Base-by-base conservation (phyloP, 495 filamentous ascomycete genomes). In the Penicillium pancosmium region DNA sequence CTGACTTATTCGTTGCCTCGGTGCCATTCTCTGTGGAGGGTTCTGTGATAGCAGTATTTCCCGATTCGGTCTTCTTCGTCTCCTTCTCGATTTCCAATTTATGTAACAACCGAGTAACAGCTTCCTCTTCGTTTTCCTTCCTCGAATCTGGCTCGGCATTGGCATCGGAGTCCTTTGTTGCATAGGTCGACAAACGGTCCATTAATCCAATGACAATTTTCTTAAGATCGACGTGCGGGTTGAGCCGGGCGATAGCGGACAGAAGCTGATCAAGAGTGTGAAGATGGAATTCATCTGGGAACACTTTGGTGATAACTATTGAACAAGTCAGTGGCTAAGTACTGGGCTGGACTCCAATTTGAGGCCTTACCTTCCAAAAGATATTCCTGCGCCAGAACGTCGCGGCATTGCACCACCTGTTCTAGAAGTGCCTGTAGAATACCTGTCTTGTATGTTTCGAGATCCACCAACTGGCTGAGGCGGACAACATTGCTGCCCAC, bases 141-240 rank as follows among this genome's bases (percentile, higher is more conserved):
- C 86, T 81, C 55, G 91, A 85, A 60, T 94, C 91, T 5, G 85
- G 79, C 55, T 91, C 86, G 12, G 83, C 80, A 38, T 90, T 85
- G n/a, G 86, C 80, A 54, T 95, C 91, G 15, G 91, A 83, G 72
- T 97, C 93, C 52, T 92, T 84, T 58, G 91, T 87, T 21, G 94
- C 92, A 70, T 97, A 98, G 25, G 91, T 86, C 11, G 93, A 97
- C 23, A 98, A 77, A 31, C 94, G 87, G 68, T 98, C 92, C 94
- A 98, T 98, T 57, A 98, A 78, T 40, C 92, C 95, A 70, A 97
- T 97, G 21, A 98, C 93, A 34, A 98, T 98, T 46, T 91, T 93
- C 77, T 98, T 98, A 69, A 98, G 82, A 64, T 98, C 96, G 59
- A 98, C 94, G 72, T 96, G 89, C 2, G 92, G 94, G 63, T 98